Evolutionary conservation across 495 filamentous ascomycete species (phyloP), one percentile per base, ranked within the genome.

Genomic region (Ramalina intermedia): DNA sequence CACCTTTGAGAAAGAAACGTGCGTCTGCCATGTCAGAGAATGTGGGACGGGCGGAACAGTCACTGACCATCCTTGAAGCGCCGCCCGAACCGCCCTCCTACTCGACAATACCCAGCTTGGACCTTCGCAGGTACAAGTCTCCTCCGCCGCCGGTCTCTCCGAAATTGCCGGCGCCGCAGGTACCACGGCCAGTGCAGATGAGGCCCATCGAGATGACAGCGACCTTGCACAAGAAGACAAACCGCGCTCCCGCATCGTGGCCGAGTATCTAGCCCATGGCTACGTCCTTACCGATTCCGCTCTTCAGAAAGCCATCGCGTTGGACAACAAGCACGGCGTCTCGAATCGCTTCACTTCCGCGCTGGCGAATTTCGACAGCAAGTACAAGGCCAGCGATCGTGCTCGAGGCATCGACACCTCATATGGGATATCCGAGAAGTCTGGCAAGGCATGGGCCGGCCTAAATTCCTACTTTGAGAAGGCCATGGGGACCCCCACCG

Each of bases 31-130:
- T 17, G n/a, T 40, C 4, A 8, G 24, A 9, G 12, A 9, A 33
- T 33, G 29, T 33, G 29, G 7, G 29, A 4, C 29, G 8, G 29
- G 2, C 29, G 2, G 3, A 24, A 12, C 43, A 16, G 24, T 23
- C n/a, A 37, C 54, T 62, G 24, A 64, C 17, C 11, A 8, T 26
- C 9, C 29, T 17, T 33, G 11, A 43, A 77, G 73, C 21, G 91
- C 91, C 12, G 87, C 90, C 13, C 94, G 94, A 66, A 98, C 91
- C 21, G 91, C 91, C 16, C 84, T 95, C 24, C 86, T 98, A 46
- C 82, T 98, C 47, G 89, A 98, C 65, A 86, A 94, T 65, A 96
- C 93, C 55, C 81, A 87, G 66, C 81, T 98, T 45, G 88, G 90
- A 55, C 65, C 78, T 36, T 79, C 81, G 42, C 74, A 87, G 47